A percentile compares a stretch with the other conserved stretches of the same genome.
These are phyloP conservation scores for Castanea sativa DNA, from an alignment of 306 rosid genomes.

Conservation along the genomic window DNA sequence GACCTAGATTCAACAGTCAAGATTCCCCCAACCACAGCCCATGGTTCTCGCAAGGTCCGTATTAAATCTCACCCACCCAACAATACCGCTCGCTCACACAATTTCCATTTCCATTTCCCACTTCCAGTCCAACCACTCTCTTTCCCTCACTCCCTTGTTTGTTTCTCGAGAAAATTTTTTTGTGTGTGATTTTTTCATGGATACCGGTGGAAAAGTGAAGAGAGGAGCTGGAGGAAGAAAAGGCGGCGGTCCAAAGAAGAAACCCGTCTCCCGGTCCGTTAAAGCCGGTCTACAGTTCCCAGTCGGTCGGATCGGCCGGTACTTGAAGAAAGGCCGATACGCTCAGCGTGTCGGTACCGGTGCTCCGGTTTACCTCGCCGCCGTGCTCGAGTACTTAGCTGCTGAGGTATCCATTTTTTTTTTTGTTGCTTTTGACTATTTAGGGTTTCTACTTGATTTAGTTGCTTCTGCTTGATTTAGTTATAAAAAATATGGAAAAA, in stretches of 20 bases:
- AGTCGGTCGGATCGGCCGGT: slow-evolving; percentile 46
- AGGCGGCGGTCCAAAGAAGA: slow-evolving; percentile 44
- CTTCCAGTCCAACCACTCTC: too few relatives aligned
- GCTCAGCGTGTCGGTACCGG: slow-evolving; percentile 45
- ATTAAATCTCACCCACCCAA: background rate
- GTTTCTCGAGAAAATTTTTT: slow-evolving; percentile 15
- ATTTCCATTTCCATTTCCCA: background rate
- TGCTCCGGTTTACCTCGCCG: slow-evolving; percentile 53
- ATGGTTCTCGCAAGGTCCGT: background rate
- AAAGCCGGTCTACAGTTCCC: slow-evolving; percentile 53
- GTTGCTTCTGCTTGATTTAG: background rate
- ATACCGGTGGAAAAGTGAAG: slow-evolving; percentile 34
- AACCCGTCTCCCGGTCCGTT: slow-evolving; percentile 41
- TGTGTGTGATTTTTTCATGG: slow-evolving; percentile 12
- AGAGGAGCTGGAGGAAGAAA: slow-evolving; percentile 46
- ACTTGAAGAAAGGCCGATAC: slow-evolving; percentile 49
- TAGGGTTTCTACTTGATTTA: background rate
- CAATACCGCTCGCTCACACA: background rate
- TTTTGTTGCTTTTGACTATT: background rate
- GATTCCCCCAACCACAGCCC: background rate
- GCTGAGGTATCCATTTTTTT: slow-evolving; percentile 31
- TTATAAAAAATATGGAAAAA: background rate
- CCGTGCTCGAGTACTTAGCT: slow-evolving; percentile 46
- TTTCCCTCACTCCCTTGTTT: background rate
- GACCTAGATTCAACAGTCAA: background rate